Conservation (phyloP, 2,329 filamentous ascomycete species). For the Fusarium sp. region DNA sequence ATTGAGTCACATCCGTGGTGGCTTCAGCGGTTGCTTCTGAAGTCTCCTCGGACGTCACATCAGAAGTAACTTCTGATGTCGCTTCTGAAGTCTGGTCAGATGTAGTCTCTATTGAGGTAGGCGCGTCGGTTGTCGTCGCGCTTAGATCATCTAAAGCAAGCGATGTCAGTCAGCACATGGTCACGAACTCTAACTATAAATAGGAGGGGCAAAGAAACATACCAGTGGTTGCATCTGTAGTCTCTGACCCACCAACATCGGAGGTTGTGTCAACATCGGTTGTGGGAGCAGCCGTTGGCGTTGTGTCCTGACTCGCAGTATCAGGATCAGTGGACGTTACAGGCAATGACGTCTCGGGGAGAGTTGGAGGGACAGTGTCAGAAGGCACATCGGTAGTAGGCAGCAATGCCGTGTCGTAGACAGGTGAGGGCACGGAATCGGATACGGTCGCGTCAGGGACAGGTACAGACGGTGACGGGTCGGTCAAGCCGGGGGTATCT, state of each 20-base stretch:
- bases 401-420: constrained; percentile 31
- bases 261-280: constrained; percentile 35
- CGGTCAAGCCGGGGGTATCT: constrained; percentile 40
- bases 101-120: constrained; percentile 38
- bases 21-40: constrained; percentile 9
- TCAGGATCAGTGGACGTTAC: constrained; percentile 34
- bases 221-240: constrained; percentile 41
- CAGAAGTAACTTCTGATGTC: constrained; percentile 14
- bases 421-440: constrained; percentile 30
- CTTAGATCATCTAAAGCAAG: constrained; percentile 35
- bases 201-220: constrained; percentile 36
- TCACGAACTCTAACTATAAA: constrained; percentile 28
- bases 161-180: constrained; percentile 35
- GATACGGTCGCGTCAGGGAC: constrained; percentile 35
- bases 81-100: constrained; percentile 29
- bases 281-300: constrained; percentile 33
- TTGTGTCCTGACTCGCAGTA: constrained; percentile 35
- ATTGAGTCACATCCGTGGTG: constrained; percentile 26
- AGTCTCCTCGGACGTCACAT: constrained; percentile 29
- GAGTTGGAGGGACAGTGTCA: constrained; percentile 15
- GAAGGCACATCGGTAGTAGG: constrained; percentile 37
- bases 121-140: constrained; percentile 36
- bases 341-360: constrained; percentile 18
- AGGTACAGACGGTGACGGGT: constrained; percentile 33
- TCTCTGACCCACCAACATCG: constrained; percentile 36